A percentile compares a stretch with the other conserved stretches of the same genome.
phyloP scores from a whole-genome alignment of 345 rosid genomes.

The Leavenworthia alabamica region DNA sequence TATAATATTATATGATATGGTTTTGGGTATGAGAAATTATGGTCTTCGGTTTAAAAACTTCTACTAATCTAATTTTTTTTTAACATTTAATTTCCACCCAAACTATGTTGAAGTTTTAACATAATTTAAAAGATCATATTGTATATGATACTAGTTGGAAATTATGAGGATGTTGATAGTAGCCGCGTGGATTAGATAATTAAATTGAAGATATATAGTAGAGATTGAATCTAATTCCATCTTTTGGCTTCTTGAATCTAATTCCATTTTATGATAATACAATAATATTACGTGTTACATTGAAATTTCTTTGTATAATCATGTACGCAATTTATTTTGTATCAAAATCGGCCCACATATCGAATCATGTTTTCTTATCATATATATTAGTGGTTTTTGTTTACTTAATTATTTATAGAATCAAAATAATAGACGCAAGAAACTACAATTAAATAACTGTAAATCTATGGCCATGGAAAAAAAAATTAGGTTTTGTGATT shows the following conservation, averaged over 20 bases:
- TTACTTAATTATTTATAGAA: neutral
- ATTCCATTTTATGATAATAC: constrained; percentile 2
- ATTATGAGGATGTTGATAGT: neutral
- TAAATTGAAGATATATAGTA: neutral
- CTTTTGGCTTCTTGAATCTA: constrained; percentile 20
- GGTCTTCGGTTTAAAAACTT: too few species aligned
- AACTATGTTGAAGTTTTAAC: neutral
- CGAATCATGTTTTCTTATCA: constrained; percentile 31
- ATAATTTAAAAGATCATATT: neutral
- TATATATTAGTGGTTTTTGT: constrained; percentile 18
- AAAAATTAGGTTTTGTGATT: constrained; percentile 9
- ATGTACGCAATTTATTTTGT: neutral
- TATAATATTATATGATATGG: too few species aligned
- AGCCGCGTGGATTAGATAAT: neutral
- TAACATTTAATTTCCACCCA: too few species aligned
- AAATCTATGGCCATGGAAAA: constrained; percentile 17
- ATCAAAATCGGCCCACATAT: constrained; percentile 25
- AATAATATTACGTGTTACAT: neutral
- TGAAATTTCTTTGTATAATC: constrained; percentile 5
- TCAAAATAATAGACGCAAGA: constrained; percentile 12
- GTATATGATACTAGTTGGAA: constrained; percentile 1
- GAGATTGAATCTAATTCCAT: constrained; percentile 9
- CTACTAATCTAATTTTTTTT: too few species aligned
- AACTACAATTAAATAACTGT: constrained; percentile 14
- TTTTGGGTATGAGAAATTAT: too few species aligned